A percentile compares a stretch with the other conserved stretches of the same genome.
Conservation (phyloP, 2,329 filamentous ascomycete species). For the Aspergillus persii region DNA sequence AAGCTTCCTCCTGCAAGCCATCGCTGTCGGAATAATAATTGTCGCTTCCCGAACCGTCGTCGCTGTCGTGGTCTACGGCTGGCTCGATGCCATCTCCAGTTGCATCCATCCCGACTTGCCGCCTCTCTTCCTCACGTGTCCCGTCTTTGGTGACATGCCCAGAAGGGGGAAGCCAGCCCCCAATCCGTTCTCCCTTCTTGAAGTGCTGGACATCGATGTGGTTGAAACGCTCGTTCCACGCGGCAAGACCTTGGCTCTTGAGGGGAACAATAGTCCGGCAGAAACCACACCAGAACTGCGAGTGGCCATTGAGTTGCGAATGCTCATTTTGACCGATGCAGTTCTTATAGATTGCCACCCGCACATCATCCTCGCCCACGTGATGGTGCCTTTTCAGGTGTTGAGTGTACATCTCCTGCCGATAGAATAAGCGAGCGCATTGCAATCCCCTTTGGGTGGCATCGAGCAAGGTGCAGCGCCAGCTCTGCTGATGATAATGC, state of each 20-base stretch:
- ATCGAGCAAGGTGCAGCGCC: slow-evolving; percentile 60
- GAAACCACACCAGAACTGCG: slow-evolving; percentile 85
- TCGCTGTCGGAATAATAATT: slow-evolving; percentile 9
- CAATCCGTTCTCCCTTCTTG: slow-evolving; percentile 36
- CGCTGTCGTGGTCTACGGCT: slow-evolving; percentile 9
- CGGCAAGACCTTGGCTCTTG: slow-evolving; percentile 49
- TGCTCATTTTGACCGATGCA: slow-evolving; percentile 65
- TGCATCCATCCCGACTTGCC: background rate
- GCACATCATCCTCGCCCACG: slow-evolving; percentile 28
- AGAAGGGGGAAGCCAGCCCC: slow-evolving; percentile 31
- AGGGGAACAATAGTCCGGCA: slow-evolving; percentile 61
- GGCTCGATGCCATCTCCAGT: slow-evolving; percentile 4
- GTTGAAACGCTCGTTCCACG: slow-evolving; percentile 62
- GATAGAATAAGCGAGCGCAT: slow-evolving; percentile 61
- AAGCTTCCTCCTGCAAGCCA: slow-evolving; percentile 7
- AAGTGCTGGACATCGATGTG: slow-evolving; percentile 67
- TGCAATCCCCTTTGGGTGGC: slow-evolving; percentile 19
- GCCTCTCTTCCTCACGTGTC: slow-evolving; percentile 10
- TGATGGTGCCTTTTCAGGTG: slow-evolving; percentile 60
- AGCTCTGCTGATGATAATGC: slow-evolving; percentile 69
- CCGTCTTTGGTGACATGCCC: slow-evolving; percentile 23
- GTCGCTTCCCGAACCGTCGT: slow-evolving; percentile 13
- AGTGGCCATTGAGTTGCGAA: slow-evolving; percentile 56
- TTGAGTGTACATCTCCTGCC: slow-evolving; percentile 56
- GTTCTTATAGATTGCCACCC: slow-evolving; percentile 46